Conservation (phyloP, 2,329 filamentous ascomycete genomes). For the Conoideocrella luteorostrata region DNA sequence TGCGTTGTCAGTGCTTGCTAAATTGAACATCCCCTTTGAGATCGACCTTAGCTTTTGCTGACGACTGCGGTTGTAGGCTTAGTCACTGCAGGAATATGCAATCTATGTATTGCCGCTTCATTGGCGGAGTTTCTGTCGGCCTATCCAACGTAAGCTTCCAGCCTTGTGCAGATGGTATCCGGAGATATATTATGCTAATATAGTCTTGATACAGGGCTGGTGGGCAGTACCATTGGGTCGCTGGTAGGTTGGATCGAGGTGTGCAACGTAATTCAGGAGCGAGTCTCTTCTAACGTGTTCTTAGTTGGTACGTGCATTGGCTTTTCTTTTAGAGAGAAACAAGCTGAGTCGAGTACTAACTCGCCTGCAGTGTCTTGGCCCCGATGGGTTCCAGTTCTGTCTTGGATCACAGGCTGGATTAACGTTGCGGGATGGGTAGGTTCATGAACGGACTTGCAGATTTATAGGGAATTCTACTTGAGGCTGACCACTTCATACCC, state of each 20-base stretch:
- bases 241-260: slow-evolving; percentile 28
- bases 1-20: too few relatives aligned
- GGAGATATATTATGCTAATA: not conserved
- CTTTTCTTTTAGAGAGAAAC: not conserved
- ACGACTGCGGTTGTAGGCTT: slow-evolving; percentile 14
- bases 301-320: not conserved
- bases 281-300: not conserved
- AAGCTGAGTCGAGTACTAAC: not conserved
- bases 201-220: slow-evolving; percentile 29
- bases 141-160: slow-evolving; percentile 36
- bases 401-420: slow-evolving; percentile 47
- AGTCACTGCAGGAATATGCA: slow-evolving; percentile 27
- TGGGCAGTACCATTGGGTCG: slow-evolving; percentile 67
- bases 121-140: slow-evolving; percentile 65
- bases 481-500: not conserved
- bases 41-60: too few relatives aligned
- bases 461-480: too few relatives aligned
- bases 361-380: slow-evolving; percentile 16
- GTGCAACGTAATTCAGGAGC: not conserved
- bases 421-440: slow-evolving; percentile 58
- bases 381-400: slow-evolving; percentile 19
- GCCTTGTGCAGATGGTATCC: not conserved
- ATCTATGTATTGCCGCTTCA: slow-evolving; percentile 49
- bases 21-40: too few relatives aligned
- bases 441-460: not conserved